phyloP scores from a whole-genome alignment of 805 yeast genomes.

The Starmera pachycereana region DNA sequence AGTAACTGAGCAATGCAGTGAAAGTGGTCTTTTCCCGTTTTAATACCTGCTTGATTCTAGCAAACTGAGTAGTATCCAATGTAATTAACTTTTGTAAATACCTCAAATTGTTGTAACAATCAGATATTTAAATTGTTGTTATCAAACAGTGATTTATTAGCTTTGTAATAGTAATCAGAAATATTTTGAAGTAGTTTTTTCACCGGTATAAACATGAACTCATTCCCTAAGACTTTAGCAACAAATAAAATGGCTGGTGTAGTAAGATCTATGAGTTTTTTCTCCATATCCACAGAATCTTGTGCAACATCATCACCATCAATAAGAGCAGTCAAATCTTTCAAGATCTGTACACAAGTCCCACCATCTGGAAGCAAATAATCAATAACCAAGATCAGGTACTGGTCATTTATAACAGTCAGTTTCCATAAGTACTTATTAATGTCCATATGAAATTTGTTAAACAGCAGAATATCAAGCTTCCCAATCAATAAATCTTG shows the following conservation, averaged over 20 bases:
- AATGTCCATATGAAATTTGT: no score
- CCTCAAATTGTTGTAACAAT: background rate
- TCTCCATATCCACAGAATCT: background rate
- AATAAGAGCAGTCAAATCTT: background rate
- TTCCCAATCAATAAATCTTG: no score
- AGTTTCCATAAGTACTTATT: background rate
- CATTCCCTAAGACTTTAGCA: background rate
- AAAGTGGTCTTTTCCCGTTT: slow-evolving; percentile 2
- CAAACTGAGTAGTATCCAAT: background rate
- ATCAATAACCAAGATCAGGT: background rate
- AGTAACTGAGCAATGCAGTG: slow-evolving; percentile 1
- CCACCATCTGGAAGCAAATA: background rate
- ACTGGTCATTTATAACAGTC: background rate
- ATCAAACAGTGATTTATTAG: background rate
- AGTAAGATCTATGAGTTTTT: background rate
- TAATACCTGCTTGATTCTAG: background rate
- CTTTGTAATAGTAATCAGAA: background rate
- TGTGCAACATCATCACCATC: background rate
- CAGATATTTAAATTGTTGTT: background rate
- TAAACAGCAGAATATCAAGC: no score
- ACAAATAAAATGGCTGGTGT: background rate
- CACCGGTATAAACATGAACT: background rate
- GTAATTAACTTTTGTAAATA: slow-evolving; percentile 2
- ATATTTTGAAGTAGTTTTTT: background rate
- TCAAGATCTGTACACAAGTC: background rate